phyloP scores from a whole-genome alignment of 176 grass and related monocot genomes.

The Cenchrus purpureus region DNA sequence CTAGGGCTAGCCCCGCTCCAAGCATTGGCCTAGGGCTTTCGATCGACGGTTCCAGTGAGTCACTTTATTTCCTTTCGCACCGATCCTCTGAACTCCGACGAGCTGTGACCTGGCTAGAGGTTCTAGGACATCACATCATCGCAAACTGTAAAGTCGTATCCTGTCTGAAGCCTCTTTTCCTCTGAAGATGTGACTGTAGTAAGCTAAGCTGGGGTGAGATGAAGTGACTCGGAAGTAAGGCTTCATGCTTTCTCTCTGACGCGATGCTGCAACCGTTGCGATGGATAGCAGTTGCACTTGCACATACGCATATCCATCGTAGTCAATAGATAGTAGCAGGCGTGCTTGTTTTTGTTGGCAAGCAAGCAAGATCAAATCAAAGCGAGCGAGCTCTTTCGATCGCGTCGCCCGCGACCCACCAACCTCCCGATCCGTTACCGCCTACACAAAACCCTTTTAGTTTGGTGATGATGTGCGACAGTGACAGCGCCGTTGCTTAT shows the following conservation, averaged over 20 bases:
- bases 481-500: slow-evolving; percentile 31
- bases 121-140: background rate
- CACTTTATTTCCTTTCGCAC: background rate
- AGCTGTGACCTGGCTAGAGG: background rate
- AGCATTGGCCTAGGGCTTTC: slow-evolving; percentile 23
- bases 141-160: slow-evolving; percentile 29
- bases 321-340: too few species aligned
- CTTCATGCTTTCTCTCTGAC: background rate
- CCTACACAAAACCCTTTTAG: background rate
- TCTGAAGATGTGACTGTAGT: background rate
- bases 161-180: background rate
- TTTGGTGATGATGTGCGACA: slow-evolving; percentile 24
- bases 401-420: slow-evolving; percentile 32
- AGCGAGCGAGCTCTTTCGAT: background rate
- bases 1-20: slow-evolving; percentile 12
- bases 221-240: background rate
- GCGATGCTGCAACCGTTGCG: slow-evolving; percentile 3
- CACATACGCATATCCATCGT: background rate
- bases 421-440: slow-evolving; percentile 36
- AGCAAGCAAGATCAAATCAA: slow-evolving; percentile 38
- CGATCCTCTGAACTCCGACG: background rate
- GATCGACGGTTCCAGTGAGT: slow-evolving; percentile 10
- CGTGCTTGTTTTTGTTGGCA: slow-evolving; percentile 38
- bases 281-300: background rate
- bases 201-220: background rate